Evolutionary conservation across 2,329 filamentous ascomycete species (phyloP), one percentile per base, ranked within the genome.

Genomic region (Trichoderma endophyticum): DNA sequence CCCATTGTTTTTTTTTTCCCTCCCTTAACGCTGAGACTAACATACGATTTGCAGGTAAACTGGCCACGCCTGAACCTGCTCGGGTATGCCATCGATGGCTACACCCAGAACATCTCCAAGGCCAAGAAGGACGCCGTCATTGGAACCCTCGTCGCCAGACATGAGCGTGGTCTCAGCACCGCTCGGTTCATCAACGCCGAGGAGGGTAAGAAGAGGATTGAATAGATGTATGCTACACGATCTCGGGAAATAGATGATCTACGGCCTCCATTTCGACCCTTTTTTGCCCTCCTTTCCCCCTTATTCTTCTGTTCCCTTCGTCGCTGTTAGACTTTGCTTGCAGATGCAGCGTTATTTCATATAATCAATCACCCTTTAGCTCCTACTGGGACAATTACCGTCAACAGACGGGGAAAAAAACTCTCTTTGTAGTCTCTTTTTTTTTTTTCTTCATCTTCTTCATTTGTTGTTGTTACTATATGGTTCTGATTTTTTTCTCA

Each of bases 141-240:
- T 62, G 96, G 96, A 3, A 84, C 88, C 15, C 88, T 97, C 73
- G 80, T 84, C 26, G 86, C 88, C 32, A 84, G 85, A 62, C 94
- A 97, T 79, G 93, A 97, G 82, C 87, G 95, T 18, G 94, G 94
- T 3, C 88, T 93, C 74, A 97, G 94, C 83, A 93, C 93, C 75
- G 91, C 92, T 57, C 87, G 93, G 73, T 91, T 97, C 76, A 88
- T 93, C 36, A 96, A 92, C 76, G 89, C 97, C 70, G 96, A 99
- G 81, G 96, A 99, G 83, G 96, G 96, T 68, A 99, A 99, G 88
- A 99, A 98, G 88, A 93, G 96, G 80, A 97, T 97, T 79, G 96
- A 99, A 81, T 95, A 88, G 76, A 77, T 28, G 28, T 51, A n/a
- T 32, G 12, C n/a, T 32, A 11, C 12, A 30, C 18, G 65, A 24